These are phyloP conservation scores for Phytophthora pistaciae DNA, from an alignment of 352 stramenopile species.

Conservation along the genomic window DNA sequence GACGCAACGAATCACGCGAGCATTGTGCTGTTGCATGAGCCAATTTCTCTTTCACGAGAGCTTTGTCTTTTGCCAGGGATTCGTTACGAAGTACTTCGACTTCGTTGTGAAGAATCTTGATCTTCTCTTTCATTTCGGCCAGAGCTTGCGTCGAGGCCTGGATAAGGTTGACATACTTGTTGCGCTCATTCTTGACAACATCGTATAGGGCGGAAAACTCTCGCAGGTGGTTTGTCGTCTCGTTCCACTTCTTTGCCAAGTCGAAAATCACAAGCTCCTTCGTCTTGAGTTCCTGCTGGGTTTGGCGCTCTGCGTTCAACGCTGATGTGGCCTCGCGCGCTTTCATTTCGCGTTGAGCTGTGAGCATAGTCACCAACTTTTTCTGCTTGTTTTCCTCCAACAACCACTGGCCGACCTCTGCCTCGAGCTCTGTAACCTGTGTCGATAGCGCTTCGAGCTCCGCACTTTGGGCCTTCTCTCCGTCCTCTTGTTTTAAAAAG, in stretches of 20 bases:
- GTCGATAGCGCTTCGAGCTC: constrained; percentile 72
- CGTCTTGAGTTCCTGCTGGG: constrained; percentile 92
- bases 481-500: constrained; percentile 89
- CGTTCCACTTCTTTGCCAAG: constrained; percentile 95
- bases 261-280: constrained; percentile 95
- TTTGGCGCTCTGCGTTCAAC: constrained; percentile 83
- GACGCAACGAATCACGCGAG: constrained; percentile 87
- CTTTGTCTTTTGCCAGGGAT: constrained; percentile 93
- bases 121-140: constrained; percentile 97
- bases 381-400: constrained; percentile 89
- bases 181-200: constrained; percentile 96
- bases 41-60: constrained; percentile 91
- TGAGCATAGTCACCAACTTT: constrained; percentile 91
- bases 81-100: constrained; percentile 95
- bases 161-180: constrained; percentile 97
- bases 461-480: constrained; percentile 75
- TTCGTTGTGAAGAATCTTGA: constrained; percentile 96
- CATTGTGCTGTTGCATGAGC: constrained; percentile 89
- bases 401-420: constrained; percentile 89
- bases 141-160: constrained; percentile 92
- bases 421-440: constrained; percentile 80
- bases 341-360: constrained; percentile 92
- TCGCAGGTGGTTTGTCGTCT: constrained; percentile 93
- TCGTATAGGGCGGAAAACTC: constrained; percentile 96
- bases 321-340: constrained; percentile 84